phyloP scores from a whole-genome alignment of 2,329 filamentous ascomycete species.

The Lachnellula willkommii region DNA sequence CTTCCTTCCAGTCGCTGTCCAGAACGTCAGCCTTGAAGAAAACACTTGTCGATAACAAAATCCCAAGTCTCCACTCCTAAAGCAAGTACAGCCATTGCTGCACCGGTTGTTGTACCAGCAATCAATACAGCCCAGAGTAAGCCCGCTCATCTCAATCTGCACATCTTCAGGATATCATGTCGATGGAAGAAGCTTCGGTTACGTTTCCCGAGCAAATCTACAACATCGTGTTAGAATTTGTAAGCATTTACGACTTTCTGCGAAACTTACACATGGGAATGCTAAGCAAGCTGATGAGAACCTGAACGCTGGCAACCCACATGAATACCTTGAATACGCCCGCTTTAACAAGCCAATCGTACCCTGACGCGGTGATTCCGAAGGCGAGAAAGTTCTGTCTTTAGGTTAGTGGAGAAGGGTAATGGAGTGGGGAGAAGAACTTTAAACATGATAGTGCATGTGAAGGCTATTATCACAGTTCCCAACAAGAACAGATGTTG shows the following conservation, averaged over 20 bases:
- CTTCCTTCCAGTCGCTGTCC: too few species aligned
- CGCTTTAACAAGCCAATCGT: conserved; percentile 69
- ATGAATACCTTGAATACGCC: conserved; percentile 62
- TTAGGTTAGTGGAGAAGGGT: background rate
- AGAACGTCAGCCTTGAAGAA: too few species aligned
- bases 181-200: conserved; percentile 69
- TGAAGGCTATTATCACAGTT: conserved; percentile 73
- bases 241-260: background rate
- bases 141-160: conserved; percentile 1
- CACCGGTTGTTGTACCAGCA: too few species aligned
- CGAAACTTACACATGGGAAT: conserved; percentile 69
- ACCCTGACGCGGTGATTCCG: conserved; percentile 75
- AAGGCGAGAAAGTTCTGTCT: conserved; percentile 76
- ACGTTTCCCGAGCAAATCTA: conserved; percentile 74
- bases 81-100: too few species aligned
- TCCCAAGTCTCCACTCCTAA: too few species aligned
- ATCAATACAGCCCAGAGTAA: background rate
- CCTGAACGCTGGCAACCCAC: conserved; percentile 68
- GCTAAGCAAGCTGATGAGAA: conserved; percentile 67
- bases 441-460: conserved; percentile 85
- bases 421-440: background rate
- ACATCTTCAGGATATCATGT: conserved; percentile 58
- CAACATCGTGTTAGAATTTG: background rate
- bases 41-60: too few species aligned
- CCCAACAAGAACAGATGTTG: conserved; percentile 81